A percentile compares a stretch with the other conserved stretches of the same genome.
Evolutionary conservation across 176 grass and related monocot genomes (phyloP).

Genomic region (Saccharum spontaneum): DNA sequence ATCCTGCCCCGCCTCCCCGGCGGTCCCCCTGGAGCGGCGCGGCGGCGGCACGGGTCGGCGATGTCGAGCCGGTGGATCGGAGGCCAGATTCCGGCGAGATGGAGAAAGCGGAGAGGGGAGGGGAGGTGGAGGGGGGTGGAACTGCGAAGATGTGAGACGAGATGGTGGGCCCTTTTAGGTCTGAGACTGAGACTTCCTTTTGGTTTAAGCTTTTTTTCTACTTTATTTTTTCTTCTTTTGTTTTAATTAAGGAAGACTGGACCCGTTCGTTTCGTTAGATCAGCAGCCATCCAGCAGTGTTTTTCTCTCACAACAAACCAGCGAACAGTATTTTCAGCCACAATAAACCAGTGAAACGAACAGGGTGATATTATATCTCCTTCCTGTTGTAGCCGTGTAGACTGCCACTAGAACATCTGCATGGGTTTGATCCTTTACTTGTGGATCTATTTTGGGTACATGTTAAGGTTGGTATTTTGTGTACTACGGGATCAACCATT

Average conservation of each 20-base stretch:
- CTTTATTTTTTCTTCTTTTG: not conserved
- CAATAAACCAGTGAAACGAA: no score
- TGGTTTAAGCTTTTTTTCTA: constrained; percentile 24
- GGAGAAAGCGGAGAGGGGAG: constrained; percentile 1
- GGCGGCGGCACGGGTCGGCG: not conserved
- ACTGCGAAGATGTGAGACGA: constrained; percentile 22
- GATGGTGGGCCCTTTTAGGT: constrained; percentile 43
- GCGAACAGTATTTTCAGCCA: no score
- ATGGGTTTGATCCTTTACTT: constrained; percentile 15
- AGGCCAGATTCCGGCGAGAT: constrained; percentile 53
- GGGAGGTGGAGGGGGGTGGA: not conserved
- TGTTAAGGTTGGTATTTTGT: not conserved
- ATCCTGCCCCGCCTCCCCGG: constrained; percentile 47
- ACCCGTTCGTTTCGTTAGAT: no score
- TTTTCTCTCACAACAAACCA: no score
- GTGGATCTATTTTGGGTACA: constrained; percentile 27
- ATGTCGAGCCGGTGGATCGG: constrained; percentile 43
- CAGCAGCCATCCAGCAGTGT: no score
- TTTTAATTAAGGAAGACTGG: not conserved
- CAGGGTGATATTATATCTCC: no score
- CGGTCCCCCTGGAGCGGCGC: not conserved
- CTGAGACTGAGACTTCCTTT: constrained; percentile 35
- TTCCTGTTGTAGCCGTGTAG: not conserved
- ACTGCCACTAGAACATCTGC: not conserved
- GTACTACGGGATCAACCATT: no score